phyloP scores from a whole-genome alignment of 2,329 filamentous ascomycete species.

The Neofusicoccum kwambonambiense region DNA sequence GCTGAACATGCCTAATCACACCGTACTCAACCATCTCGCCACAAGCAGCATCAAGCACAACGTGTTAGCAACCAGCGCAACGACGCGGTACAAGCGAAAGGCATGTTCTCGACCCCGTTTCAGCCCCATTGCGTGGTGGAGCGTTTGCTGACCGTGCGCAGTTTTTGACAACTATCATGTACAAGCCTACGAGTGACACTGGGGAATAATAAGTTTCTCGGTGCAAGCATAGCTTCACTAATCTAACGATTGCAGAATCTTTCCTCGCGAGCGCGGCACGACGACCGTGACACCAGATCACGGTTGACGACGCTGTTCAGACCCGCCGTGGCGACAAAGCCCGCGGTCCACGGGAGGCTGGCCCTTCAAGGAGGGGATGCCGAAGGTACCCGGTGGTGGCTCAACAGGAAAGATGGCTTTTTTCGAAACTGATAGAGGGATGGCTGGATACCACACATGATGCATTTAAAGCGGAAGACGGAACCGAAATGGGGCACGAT shows the following conservation, averaged over 20 bases:
- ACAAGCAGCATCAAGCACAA: constrained; percentile 98
- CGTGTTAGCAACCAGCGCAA: constrained; percentile 90
- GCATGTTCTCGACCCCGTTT: constrained; percentile 45
- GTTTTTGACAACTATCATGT: constrained; percentile 98
- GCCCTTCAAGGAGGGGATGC: not conserved
- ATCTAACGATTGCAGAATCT: constrained; percentile 16
- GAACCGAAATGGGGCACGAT: not conserved
- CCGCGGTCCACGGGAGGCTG: not conserved
- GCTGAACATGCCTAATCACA: constrained; percentile 94
- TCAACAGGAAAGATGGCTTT: constrained; percentile 3
- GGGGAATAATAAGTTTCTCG: constrained; percentile 18
- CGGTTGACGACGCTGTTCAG: not conserved
- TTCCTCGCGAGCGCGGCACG: constrained; percentile 14
- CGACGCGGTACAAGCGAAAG: constrained; percentile 97
- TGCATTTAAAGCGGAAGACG: constrained; percentile 5
- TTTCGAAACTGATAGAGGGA: not conserved
- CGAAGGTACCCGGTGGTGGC: not conserved
- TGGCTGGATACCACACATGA: not conserved
- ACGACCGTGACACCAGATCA: not conserved
- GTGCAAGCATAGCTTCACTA: constrained; percentile 11
- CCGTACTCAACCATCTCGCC: constrained; percentile 91
- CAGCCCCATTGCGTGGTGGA: not conserved
- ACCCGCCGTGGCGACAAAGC: not conserved
- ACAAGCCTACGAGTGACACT: constrained; percentile 72
- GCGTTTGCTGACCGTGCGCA: constrained; percentile 38